These are phyloP conservation scores for Huiozyma naganishii DNA, from an alignment of 805 yeast species.

Conservation along the genomic window DNA sequence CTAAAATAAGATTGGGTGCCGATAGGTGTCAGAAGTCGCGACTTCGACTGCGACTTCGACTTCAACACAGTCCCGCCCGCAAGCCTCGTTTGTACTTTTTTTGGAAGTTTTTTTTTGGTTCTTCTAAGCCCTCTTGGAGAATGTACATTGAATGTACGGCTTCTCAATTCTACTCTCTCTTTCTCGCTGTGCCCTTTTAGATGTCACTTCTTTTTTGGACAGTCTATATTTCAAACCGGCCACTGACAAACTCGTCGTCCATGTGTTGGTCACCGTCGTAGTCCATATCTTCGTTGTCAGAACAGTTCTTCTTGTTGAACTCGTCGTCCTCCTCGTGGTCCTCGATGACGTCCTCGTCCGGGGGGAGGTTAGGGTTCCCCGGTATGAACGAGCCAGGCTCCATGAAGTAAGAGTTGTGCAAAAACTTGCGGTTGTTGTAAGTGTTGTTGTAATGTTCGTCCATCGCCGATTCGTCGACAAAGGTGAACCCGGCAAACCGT, in stretches of 20 bases:
- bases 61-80: too few species aligned
- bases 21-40: too few species aligned
- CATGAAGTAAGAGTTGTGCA: constrained; percentile 31
- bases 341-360: constrained; percentile 76
- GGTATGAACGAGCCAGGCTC: constrained; percentile 67
- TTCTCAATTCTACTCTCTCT: too few species aligned
- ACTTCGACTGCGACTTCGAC: too few species aligned
- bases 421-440: constrained; percentile 25
- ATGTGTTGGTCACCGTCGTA: constrained; percentile 44
- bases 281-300: constrained; percentile 26
- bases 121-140: too few species aligned
- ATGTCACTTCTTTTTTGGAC: too few species aligned
- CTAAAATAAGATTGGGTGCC: too few species aligned
- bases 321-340: constrained; percentile 2
- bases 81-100: too few species aligned
- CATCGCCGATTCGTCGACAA: constrained; percentile 86
- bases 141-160: too few species aligned
- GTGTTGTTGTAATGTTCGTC: constrained; percentile 62
- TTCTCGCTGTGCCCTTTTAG: too few species aligned
- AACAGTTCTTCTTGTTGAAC: constrained; percentile 31
- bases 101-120: too few species aligned
- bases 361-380: constrained; percentile 69
- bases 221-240: constrained; percentile 61
- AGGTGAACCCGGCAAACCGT: constrained; percentile 92
- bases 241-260: constrained; percentile 81